phyloP scores from a whole-genome alignment of 495 filamentous ascomycete genomes.

The Penicillium bovifimosum region DNA sequence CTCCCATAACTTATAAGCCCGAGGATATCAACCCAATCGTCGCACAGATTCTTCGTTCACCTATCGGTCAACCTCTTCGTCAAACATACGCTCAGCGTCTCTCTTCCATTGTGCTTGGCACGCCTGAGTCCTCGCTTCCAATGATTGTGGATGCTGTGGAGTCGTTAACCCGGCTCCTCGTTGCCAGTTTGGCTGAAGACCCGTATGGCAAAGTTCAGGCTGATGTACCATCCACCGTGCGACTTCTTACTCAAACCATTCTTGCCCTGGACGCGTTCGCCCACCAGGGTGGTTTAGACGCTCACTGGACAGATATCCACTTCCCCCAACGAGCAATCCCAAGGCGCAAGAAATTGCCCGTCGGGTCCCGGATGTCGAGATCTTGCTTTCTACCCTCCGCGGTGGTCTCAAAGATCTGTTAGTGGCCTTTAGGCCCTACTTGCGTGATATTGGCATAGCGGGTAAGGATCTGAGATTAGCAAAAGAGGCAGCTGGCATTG shows the following conservation, averaged over 20 bases:
- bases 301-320: constrained; percentile 80
- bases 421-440: constrained; percentile 63
- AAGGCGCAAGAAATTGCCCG: constrained; percentile 37
- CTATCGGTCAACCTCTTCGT: constrained; percentile 64
- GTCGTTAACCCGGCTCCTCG: constrained; percentile 60
- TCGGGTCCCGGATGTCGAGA: constrained; percentile 53
- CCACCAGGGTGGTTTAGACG: constrained; percentile 42
- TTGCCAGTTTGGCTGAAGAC: constrained; percentile 76
- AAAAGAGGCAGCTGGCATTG: constrained; percentile 51
- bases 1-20: constrained; percentile 28
- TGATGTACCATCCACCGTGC: constrained; percentile 66
- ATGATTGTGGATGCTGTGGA: constrained; percentile 65
- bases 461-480: constrained; percentile 64
- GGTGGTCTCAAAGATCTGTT: constrained; percentile 57
- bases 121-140: constrained; percentile 58
- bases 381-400: constrained; percentile 54
- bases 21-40: constrained; percentile 36
- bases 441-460: constrained; percentile 57
- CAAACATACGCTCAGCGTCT: constrained; percentile 61
- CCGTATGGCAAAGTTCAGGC: constrained; percentile 78
- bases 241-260: constrained; percentile 61
- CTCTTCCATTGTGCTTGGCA: constrained; percentile 58
- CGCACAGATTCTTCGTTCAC: constrained; percentile 38
- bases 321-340: constrained; percentile 38
- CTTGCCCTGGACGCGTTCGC: constrained; percentile 65